Percentiles rank a stretch among this genome's conserved stretches.
Conservation (phyloP, 352 stramenopile species). For the Phytophthora quininea region DNA sequence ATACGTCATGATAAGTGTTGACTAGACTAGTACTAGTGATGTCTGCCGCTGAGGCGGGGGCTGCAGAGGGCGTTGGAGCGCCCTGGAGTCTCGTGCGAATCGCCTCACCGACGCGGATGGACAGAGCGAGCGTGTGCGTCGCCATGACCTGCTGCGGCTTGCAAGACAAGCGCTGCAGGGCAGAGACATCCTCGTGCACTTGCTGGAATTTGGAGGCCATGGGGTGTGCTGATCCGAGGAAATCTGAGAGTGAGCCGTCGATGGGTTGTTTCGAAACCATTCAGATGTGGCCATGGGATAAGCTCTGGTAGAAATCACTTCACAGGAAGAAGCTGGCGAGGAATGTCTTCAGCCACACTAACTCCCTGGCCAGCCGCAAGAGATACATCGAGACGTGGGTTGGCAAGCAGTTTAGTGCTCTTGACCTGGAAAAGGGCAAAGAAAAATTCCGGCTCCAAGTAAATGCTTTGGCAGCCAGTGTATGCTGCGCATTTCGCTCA, state of each 20-base stretch:
- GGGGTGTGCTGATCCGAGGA: too few relatives aligned
- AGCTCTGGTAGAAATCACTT: too few relatives aligned
- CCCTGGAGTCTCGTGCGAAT: background rate
- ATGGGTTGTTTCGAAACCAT: background rate
- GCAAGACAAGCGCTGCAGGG: background rate
- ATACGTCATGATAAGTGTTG: background rate
- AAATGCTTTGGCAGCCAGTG: too few relatives aligned
- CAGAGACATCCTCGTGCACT: background rate
- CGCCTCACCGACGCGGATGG: background rate
- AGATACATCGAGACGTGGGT: too few relatives aligned
- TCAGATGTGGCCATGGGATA: too few relatives aligned
- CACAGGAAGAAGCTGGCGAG: too few relatives aligned
- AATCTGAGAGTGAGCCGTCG: background rate
- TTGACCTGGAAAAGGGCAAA: too few relatives aligned
- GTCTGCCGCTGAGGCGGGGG: background rate
- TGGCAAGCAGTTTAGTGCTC: too few relatives aligned
- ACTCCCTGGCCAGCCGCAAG: too few relatives aligned
- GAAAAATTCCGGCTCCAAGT: too few relatives aligned
- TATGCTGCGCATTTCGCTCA: too few relatives aligned
- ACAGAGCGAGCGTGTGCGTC: background rate
- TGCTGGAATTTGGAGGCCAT: background rate
- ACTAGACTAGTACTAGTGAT: background rate
- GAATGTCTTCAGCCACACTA: too few relatives aligned
- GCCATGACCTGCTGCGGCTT: background rate
- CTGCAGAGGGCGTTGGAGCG: background rate